These are phyloP conservation scores for Fibroporia radiculosa DNA, from an alignment of 768 basidiomycete genomes.

Conservation along the genomic window DNA sequence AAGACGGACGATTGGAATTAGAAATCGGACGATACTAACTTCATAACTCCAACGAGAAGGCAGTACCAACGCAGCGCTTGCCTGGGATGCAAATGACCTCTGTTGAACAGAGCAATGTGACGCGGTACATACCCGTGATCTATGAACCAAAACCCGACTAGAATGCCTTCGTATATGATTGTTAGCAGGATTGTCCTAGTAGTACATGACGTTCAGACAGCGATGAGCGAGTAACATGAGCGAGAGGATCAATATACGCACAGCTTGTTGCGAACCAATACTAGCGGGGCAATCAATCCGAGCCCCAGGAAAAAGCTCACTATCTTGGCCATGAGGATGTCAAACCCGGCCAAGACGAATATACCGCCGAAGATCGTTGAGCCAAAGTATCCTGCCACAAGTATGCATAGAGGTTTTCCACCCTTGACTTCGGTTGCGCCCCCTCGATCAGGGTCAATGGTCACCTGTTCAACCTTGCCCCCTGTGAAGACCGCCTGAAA, in stretches of 20 bases:
- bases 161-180: conserved; percentile 71
- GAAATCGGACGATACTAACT: conserved; percentile 38
- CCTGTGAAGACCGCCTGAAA: conserved; percentile 69
- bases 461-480: conserved; percentile 69
- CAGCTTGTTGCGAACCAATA: conserved; percentile 87
- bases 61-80: conserved; percentile 81
- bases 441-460: conserved; percentile 79
- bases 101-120: not conserved
- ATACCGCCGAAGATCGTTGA: conserved; percentile 75
- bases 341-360: conserved; percentile 80
- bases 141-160: conserved; percentile 94
- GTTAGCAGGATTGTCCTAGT: conserved; percentile 80
- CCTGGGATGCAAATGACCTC: conserved; percentile 25
- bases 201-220: not conserved
- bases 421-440: conserved; percentile 74
- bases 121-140: conserved; percentile 67
- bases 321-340: conserved; percentile 86
- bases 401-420: conserved; percentile 62
- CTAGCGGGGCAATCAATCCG: conserved; percentile 78
- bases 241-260: conserved; percentile 31
- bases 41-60: conserved; percentile 78
- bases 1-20: no score
- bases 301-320: conserved; percentile 87
- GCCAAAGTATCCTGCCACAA: conserved; percentile 76
- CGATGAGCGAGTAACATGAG: not conserved